These are phyloP conservation scores for Pleurotus salmoneostramineus DNA, from an alignment of 768 basidiomycete species.

Conservation along the genomic window DNA sequence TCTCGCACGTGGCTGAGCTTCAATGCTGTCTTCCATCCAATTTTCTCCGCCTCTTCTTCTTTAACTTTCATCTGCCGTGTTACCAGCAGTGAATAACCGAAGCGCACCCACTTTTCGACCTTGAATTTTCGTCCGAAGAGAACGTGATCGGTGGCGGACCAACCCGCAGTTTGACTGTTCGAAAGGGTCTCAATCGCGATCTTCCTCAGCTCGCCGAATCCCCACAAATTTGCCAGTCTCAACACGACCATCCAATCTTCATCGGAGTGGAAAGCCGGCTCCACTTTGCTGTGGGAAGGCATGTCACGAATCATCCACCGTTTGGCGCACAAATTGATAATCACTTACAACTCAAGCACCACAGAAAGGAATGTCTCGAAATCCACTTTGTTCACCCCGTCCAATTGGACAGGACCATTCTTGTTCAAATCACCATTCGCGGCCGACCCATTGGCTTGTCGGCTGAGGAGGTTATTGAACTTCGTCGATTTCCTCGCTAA, in stretches of 20 bases:
- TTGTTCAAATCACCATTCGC: not conserved
- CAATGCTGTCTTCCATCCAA: not conserved
- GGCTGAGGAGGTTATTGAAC: constrained; percentile 26
- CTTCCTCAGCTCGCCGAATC: not conserved
- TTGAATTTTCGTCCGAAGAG: not conserved
- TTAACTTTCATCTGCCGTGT: not conserved
- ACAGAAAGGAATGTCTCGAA: not conserved
- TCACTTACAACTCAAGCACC: not conserved
- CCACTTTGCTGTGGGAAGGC: not conserved
- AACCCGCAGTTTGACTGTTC: not conserved
- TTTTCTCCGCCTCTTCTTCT: not conserved
- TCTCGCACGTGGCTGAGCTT: not conserved
- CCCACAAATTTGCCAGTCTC: not conserved
- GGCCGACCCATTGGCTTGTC: not conserved
- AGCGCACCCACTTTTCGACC: not conserved
- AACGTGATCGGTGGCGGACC: not conserved
- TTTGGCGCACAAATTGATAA: not conserved
- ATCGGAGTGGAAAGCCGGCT: not conserved
- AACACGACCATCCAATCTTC: not conserved
- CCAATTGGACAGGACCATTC: not conserved
- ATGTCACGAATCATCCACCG: not conserved
- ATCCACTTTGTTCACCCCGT: not conserved
- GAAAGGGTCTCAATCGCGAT: not conserved
- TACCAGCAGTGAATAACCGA: not conserved
- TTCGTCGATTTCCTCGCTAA: constrained; percentile 29